phyloP scores from a whole-genome alignment of 2,329 filamentous ascomycete genomes.

The Sarocladium kiliense region DNA sequence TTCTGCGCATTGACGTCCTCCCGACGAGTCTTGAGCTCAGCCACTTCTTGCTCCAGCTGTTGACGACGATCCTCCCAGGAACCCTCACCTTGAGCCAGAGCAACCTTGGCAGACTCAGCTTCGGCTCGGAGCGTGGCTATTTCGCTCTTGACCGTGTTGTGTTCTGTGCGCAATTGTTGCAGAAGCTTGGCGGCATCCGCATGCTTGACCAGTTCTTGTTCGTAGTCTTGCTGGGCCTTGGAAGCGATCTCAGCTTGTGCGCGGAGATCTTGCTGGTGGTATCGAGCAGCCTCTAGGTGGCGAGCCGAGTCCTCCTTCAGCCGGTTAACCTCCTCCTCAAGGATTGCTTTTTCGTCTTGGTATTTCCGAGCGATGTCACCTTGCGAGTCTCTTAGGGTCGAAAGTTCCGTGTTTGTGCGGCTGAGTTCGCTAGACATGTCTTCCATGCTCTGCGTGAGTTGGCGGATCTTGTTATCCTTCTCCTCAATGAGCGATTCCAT shows the following conservation, averaged over 20 bases:
- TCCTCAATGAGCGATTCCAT: constrained; percentile 70
- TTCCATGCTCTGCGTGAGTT: constrained; percentile 77
- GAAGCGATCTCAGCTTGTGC: constrained; percentile 91
- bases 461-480: constrained; percentile 74
- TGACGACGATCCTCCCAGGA: constrained; percentile 83
- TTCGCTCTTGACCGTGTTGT: constrained; percentile 77
- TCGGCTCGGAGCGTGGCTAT: constrained; percentile 71
- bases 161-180: constrained; percentile 71
- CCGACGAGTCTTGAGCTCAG: constrained; percentile 70
- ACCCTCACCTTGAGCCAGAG: constrained; percentile 72
- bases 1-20: constrained; percentile 88
- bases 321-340: constrained; percentile 74
- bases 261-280: constrained; percentile 86
- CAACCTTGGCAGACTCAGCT: constrained; percentile 77
- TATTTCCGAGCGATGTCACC: constrained; percentile 65
- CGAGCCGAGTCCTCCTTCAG: constrained; percentile 81
- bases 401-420: constrained; percentile 77
- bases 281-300: constrained; percentile 72
- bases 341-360: constrained; percentile 75
- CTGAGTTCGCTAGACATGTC: constrained; percentile 79
- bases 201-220: constrained; percentile 90
- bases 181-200: constrained; percentile 87
- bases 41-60: constrained; percentile 77
- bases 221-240: constrained; percentile 91
- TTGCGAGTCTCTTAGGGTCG: constrained; percentile 72